Base-by-base conservation (phyloP, 2,329 filamentous ascomycete species). In the Diplodia corticola region DNA sequence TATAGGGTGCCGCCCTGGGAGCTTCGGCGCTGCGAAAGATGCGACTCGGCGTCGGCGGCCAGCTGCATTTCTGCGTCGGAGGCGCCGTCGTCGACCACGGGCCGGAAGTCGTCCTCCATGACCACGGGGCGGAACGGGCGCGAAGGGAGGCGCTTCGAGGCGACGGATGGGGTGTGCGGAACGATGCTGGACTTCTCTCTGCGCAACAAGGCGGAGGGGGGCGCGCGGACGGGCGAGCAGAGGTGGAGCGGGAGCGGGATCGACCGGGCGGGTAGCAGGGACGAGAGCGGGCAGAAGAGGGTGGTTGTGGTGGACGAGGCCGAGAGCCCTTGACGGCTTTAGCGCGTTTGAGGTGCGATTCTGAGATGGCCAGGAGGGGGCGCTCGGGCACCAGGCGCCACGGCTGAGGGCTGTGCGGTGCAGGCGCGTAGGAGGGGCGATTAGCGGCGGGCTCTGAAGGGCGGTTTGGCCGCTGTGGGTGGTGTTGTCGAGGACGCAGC, bases 1-100 rank as follows among this genome's bases (percentile, higher is more conserved):
- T 78, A 73, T 71, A 70, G 67, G 49, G 73, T 24, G 44, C 46
- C 24, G 54, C 46, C 24, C n/a, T 46, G 51, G 22, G 64, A 66
- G n/a, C 37, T 28, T 10, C 64, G 12, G 48, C 57, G 48, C 10
- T 57, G 54, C 22, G 55, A 40, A 15, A 66, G 44, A n/a, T 48
- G 44, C 2, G 35, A 40, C 7, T 60, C 64, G 30, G 28, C 54
- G 28, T 66, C 64, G 46, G 26, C 54, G 28, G 53, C 53, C 17
- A 66, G 54, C 46, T 66, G 64, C 64, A 66, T 66, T 24, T 66
- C 64, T 26, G 55, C 50, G 48, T 66, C 64, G 33, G 54, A 60
- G 30, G 48, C 50, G 46, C 44, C 55, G 55, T 60, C 64, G 54
- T 66, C 64, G n/a, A 61, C 48, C 44, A 49, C 46, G 6, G 48